Conservation (phyloP, 129 eudicot species). For the Artemisia annua region DNA sequence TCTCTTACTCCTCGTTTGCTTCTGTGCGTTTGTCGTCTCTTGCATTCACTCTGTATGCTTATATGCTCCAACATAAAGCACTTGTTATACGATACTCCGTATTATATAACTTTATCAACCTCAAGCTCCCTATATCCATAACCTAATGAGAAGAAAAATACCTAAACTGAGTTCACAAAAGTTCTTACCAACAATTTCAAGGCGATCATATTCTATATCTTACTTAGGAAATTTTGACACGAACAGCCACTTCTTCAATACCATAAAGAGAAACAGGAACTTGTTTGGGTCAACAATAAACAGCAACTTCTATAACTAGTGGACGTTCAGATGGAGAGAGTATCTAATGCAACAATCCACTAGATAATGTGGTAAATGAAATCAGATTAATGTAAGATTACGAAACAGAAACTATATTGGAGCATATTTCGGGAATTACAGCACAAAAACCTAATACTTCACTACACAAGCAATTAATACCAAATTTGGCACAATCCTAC, state of each 20-base stretch:
- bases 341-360: slow-evolving; percentile 2
- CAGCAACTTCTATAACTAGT: not conserved
- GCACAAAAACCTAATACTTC: not conserved
- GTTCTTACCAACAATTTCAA: not conserved
- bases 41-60: slow-evolving; percentile 9
- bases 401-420: not conserved
- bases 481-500: too few relatives aligned
- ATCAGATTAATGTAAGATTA: too few relatives aligned
- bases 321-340: not conserved
- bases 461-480: too few relatives aligned
- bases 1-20: not conserved
- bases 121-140: slow-evolving; percentile 1
- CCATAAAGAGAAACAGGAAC: not conserved
- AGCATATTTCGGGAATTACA: not conserved
- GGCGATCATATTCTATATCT: slow-evolving; percentile 6
- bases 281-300: not conserved
- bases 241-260: not conserved
- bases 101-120: not conserved
- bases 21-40: not conserved
- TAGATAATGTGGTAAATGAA: not conserved
- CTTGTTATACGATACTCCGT: not conserved
- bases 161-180: not conserved
- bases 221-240: not conserved
- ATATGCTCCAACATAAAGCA: slow-evolving; percentile 11
- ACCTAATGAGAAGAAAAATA: not conserved